Evolutionary conservation across 2,329 filamentous ascomycete species (phyloP).

Genomic region (Plectosphaerella cucumerina): DNA sequence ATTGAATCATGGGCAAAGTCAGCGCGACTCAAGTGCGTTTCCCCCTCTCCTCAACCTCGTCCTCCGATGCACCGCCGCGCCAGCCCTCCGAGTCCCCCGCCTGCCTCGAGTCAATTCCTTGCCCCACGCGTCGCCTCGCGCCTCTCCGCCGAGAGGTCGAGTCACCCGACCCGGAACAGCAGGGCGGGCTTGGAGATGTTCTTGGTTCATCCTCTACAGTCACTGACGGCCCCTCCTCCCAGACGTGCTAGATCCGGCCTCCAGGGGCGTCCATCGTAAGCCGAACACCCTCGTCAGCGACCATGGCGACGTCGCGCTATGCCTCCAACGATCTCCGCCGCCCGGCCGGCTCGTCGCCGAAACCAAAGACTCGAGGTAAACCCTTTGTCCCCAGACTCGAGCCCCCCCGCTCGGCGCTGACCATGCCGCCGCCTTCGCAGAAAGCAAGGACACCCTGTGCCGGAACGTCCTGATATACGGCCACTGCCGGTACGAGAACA

Average conservation of each 20-base stretch:
- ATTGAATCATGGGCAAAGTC: conserved; percentile 46
- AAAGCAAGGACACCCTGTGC: conserved; percentile 86
- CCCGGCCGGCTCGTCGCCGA: conserved; percentile 48
- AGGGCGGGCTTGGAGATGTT: neutral
- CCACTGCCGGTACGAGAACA: conserved; percentile 86
- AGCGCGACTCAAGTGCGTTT: conserved; percentile 38
- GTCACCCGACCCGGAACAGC: neutral
- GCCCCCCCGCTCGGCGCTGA: conserved; percentile 10
- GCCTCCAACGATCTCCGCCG: conserved; percentile 43
- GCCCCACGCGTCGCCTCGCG: conserved; percentile 2
- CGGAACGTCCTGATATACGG: conserved; percentile 92
- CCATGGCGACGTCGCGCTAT: conserved; percentile 44
- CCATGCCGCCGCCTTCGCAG: conserved; percentile 29
- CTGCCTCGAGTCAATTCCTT: too few relatives aligned
- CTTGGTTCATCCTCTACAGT: neutral
- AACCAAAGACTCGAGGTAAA: conserved; percentile 53
- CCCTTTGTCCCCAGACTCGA: conserved; percentile 8
- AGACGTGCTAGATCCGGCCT: conserved; percentile 40
- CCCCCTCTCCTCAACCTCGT: conserved; percentile 8
- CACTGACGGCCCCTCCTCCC: conserved; percentile 13
- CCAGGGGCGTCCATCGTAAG: conserved; percentile 22
- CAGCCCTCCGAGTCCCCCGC: too few relatives aligned
- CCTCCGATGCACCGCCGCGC: neutral
- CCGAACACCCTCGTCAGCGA: conserved; percentile 19
- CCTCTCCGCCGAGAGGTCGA: neutral